A percentile compares a stretch with the other conserved stretches of the same genome.
phyloP scores from a whole-genome alignment of 768 basidiomycete species.

The Leccinum arenicola region DNA sequence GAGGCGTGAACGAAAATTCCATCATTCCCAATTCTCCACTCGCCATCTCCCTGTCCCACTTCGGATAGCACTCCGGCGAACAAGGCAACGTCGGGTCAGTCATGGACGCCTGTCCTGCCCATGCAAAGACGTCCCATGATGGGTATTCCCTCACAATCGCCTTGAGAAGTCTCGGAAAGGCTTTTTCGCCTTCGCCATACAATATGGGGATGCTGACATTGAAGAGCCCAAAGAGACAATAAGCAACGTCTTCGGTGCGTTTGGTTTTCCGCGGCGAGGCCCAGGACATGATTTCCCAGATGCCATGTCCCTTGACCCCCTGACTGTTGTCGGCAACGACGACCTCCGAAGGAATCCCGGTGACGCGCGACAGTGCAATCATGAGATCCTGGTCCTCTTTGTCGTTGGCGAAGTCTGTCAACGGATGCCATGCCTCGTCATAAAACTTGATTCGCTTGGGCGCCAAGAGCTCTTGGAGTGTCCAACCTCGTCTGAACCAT shows the following conservation, averaged over 20 bases:
- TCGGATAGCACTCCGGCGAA: conserved; percentile 22
- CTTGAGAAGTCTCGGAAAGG: conserved; percentile 27
- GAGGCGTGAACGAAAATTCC: conserved; percentile 12
- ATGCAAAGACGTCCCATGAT: conserved; percentile 27
- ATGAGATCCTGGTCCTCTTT: conserved; percentile 9
- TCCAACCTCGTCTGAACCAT: conserved; percentile 30
- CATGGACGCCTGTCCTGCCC: conserved; percentile 22
- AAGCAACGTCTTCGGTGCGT: conserved; percentile 27
- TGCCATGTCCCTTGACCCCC: conserved; percentile 11
- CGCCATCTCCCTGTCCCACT: conserved; percentile 15
- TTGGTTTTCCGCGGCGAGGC: conserved; percentile 29
- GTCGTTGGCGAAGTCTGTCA: conserved; percentile 17
- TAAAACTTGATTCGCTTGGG: conserved; percentile 28
- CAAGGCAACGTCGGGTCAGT: conserved; percentile 16
- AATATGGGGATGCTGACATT: conserved; percentile 19
- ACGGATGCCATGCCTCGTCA: conserved; percentile 17
- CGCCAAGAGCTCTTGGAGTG: conserved; percentile 27
- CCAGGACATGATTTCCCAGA: conserved; percentile 31
- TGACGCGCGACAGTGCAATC: conserved; percentile 12
- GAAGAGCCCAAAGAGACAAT: conserved; percentile 29
- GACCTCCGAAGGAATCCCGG: conserved; percentile 15
- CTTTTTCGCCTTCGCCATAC: conserved; percentile 32
- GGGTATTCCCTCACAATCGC: conserved; percentile 9
- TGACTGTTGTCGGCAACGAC: conserved; percentile 20
- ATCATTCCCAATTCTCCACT: conserved; percentile 11